These are phyloP conservation scores for Aspergillus fructus DNA, from an alignment of 2,329 filamentous ascomycete species.

Conservation along the genomic window DNA sequence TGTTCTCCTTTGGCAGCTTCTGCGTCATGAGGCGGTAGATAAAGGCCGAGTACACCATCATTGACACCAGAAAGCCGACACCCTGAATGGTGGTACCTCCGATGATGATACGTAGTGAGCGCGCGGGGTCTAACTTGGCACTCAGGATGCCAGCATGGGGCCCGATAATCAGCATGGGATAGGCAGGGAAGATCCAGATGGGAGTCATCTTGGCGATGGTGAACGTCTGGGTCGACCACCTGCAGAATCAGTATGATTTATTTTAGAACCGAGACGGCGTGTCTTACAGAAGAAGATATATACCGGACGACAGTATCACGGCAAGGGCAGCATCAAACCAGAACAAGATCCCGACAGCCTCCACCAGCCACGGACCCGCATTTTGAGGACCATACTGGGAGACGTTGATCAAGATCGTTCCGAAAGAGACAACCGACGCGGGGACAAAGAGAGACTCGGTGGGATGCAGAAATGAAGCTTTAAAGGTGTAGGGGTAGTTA, in stretches of 20 bases:
- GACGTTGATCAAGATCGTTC: constrained; percentile 64
- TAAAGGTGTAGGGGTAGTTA: constrained; percentile 50
- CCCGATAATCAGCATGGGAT: constrained; percentile 67
- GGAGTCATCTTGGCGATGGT: constrained; percentile 29
- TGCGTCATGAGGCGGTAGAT: constrained; percentile 43
- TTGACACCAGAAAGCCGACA: constrained; percentile 45
- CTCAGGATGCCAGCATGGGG: constrained; percentile 66
- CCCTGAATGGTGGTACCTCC: constrained; percentile 47
- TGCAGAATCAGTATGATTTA: background rate
- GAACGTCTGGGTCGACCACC: constrained; percentile 7
- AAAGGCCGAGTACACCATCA: constrained; percentile 47
- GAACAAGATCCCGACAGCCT: constrained; percentile 60
- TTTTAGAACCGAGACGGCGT: too few relatives aligned
- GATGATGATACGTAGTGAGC: constrained; percentile 43
- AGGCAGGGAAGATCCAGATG: constrained; percentile 60
- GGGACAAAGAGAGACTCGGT: constrained; percentile 65
- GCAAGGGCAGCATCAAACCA: constrained; percentile 63
- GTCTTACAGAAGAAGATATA: too few relatives aligned
- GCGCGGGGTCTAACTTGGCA: constrained; percentile 44
- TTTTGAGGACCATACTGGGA: constrained; percentile 61
- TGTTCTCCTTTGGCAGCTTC: constrained; percentile 42
- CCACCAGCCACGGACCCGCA: constrained; percentile 55
- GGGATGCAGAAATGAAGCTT: constrained; percentile 56
- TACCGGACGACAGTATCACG: too few relatives aligned
- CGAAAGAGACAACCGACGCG: constrained; percentile 56